Base-by-base conservation (phyloP, 345 rosid species). In the Heritiera fomes region DNA sequence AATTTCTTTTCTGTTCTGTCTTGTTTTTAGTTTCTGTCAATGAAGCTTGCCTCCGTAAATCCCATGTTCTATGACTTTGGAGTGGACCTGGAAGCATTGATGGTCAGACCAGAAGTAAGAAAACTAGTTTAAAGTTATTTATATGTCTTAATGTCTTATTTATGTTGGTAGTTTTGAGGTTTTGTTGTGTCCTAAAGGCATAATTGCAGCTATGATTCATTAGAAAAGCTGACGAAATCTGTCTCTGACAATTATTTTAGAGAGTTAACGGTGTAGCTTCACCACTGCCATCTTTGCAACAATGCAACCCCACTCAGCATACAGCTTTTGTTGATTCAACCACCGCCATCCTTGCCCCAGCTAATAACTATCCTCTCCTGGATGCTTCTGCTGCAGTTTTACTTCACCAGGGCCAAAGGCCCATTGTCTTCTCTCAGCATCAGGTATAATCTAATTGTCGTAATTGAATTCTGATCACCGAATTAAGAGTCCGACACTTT, bases 41-140 rank as follows among this genome's bases (percentile, higher is more conserved):
- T 92, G 97, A 89, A 92, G 87, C 88, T 92, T 83, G 84, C 93
- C 59, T 87, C 91, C 74, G 69, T 89, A 67, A 90, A 86, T 80
- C 97, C 93, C 45, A 45, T 87, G 83, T 83, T 89, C 66, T 90
- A 83, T 88, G 90, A 88, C 80, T 88, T 88, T 62, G 88, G 89
- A 59, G 82, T 85, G 86, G 94, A 89, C 56, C 73, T 81, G 10
- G 90, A 87, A 56, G 82, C 89, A 69, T 81, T 88, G 49, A 84
- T 83, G 81, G 71, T 72, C 61, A 83, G 80, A 84, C 87, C 92
- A 46, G 91, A 88, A 91, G 92, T 91, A 82, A 45, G 8, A 66
- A 62, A 32, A 5, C 0, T 12, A 30, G 23, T 52, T 18, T 11
- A 40, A 28, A 38, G 2, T 61, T 52, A 17, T 59, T 34, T 20